These are phyloP conservation scores for Mycosphaerella sp. DNA, from an alignment of 2,329 filamentous ascomycete genomes.

Conservation along the genomic window DNA sequence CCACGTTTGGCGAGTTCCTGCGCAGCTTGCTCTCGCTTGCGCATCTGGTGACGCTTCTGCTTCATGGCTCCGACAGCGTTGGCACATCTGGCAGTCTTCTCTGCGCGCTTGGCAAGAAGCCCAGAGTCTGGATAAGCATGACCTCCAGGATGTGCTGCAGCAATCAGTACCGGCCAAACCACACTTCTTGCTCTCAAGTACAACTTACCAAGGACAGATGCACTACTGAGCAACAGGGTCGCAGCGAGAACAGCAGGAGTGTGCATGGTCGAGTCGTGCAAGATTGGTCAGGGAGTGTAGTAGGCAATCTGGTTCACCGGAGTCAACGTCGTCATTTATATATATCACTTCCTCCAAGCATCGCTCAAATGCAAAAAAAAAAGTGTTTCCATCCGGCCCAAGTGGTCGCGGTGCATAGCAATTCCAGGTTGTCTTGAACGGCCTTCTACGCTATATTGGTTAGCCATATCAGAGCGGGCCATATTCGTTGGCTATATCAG, in stretches of 20 bases:
- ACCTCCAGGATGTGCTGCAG: constrained; percentile 1
- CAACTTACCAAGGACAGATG: neutral
- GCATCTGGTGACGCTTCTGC: constrained; percentile 8
- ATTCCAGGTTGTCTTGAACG: neutral
- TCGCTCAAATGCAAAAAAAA: neutral
- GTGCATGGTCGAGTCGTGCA: neutral
- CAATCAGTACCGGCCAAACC: neutral
- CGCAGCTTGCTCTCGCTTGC: constrained; percentile 1
- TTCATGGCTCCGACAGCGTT: constrained; percentile 12
- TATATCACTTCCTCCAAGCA: neutral
- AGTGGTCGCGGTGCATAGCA: neutral
- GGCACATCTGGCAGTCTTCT: constrained; percentile 9
- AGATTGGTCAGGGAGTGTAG: neutral
- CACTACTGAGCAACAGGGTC: neutral
- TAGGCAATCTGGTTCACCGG: neutral
- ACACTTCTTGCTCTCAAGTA: neutral
- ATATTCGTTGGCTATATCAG: neutral
- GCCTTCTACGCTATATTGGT: neutral
- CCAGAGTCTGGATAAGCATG: neutral
- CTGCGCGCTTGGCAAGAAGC: constrained; percentile 1
- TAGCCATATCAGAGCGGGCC: neutral
- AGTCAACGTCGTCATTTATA: neutral
- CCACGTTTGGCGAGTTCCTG: constrained; percentile 2
- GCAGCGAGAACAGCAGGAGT: neutral
- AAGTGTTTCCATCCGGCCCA: neutral